Percentiles rank a stretch among this genome's conserved stretches.
Conservation (phyloP, 352 stramenopile species). For the Globisporangium carolinianum region DNA sequence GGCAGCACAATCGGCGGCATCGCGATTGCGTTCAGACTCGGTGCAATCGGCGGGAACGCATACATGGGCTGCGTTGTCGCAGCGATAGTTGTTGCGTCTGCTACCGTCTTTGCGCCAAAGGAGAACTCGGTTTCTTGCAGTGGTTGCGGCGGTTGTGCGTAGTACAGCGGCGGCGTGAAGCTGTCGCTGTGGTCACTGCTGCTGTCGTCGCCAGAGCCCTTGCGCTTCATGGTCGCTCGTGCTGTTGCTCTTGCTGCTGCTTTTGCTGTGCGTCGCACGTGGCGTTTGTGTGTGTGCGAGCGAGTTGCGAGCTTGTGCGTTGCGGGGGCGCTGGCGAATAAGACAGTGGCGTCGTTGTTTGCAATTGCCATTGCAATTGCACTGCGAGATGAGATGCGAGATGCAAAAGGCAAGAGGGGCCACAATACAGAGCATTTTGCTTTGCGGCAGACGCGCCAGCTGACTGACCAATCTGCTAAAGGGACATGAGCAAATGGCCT, state of each 20-base stretch:
- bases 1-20: background rate
- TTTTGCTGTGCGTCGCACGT: background rate
- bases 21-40: background rate
- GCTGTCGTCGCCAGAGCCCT: background rate
- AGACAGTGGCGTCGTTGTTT: too few species aligned
- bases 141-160: constrained; percentile 1
- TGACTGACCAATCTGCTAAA: too few species aligned
- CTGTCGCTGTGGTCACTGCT: background rate
- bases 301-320: too few species aligned
- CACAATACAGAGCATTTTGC: too few species aligned
- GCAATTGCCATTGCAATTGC: too few species aligned
- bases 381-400: too few species aligned
- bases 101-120: too few species aligned
- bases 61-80: background rate
- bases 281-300: background rate
- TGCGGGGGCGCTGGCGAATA: background rate
- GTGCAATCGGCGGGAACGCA: too few species aligned
- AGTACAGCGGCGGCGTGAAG: background rate
- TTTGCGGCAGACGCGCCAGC: too few species aligned
- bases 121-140: too few species aligned
- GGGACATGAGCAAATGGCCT: too few species aligned
- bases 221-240: background rate
- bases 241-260: background rate
- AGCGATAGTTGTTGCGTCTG: background rate
- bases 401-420: too few species aligned